These are phyloP conservation scores for Melanogaster broomeanus DNA, from an alignment of 768 basidiomycete species.

Conservation along the genomic window DNA sequence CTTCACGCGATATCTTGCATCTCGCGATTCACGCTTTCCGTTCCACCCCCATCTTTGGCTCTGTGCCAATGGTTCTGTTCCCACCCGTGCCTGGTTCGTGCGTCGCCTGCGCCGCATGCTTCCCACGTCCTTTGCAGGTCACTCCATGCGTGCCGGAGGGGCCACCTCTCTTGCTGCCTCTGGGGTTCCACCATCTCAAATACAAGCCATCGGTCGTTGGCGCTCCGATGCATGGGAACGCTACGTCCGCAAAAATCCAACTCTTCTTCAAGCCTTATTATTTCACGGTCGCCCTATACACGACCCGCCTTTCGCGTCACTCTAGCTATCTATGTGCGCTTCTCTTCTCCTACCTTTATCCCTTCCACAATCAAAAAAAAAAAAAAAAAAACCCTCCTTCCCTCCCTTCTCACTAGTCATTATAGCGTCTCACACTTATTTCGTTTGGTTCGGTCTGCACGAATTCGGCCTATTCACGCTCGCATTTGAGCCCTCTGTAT, in stretches of 20 bases:
- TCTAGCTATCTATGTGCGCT: background rate
- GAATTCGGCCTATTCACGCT: no score
- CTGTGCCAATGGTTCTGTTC: conserved; percentile 27
- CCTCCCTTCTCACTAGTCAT: no score
- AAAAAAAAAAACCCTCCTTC: no score
- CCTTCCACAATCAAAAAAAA: no score
- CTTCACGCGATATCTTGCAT: conserved; percentile 24
- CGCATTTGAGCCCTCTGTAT: no score
- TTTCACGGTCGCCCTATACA: conserved; percentile 4
- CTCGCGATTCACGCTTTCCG: conserved; percentile 25
- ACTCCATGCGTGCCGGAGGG: conserved; percentile 41
- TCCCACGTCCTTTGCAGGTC: conserved; percentile 12
- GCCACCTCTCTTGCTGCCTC: conserved; percentile 38
- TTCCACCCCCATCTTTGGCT: conserved; percentile 38
- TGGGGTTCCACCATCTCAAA: conserved; percentile 30
- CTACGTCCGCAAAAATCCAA: conserved; percentile 45
- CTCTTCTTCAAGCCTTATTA: conserved; percentile 28
- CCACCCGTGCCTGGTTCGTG: conserved; percentile 38
- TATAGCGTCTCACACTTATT: no score
- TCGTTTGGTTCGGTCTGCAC: no score
- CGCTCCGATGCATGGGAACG: conserved; percentile 34
- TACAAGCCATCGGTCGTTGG: conserved; percentile 43
- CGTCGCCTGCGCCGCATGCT: conserved; percentile 18
- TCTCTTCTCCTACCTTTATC: no score
- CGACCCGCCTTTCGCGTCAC: background rate